Conservation (phyloP, 2,329 filamentous ascomycete species). For the Trichoderma atrobrunneum region DNA sequence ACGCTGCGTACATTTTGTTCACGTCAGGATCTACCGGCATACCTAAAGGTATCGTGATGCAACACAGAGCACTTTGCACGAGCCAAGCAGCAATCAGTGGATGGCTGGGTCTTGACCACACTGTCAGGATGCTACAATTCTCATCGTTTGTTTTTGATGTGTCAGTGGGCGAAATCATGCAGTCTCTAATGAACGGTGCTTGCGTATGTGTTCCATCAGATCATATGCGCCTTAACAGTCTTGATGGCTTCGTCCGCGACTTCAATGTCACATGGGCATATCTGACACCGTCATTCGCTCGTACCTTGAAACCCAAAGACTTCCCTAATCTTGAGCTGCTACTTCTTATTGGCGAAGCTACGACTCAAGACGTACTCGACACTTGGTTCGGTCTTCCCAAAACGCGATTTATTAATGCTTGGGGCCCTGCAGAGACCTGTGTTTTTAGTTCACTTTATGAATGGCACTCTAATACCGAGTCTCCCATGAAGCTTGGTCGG, state of each 20-base stretch:
- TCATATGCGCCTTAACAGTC: constrained; percentile 17
- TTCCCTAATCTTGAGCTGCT: constrained; percentile 7
- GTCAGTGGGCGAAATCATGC: constrained; percentile 14
- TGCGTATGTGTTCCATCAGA: constrained; percentile 15
- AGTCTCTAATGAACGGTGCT: constrained; percentile 8
- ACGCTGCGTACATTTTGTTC: constrained; percentile 5
- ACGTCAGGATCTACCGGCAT: constrained; percentile 13
- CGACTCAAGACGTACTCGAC: constrained; percentile 11
- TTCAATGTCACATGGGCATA: constrained; percentile 17
- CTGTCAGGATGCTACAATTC: constrained; percentile 6
- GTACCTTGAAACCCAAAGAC: not conserved
- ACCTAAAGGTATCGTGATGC: constrained; percentile 13
- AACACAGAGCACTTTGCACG: constrained; percentile 10
- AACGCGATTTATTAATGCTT: constrained; percentile 21
- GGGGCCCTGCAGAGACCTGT: constrained; percentile 23
- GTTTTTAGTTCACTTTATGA: constrained; percentile 4
- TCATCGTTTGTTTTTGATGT: constrained; percentile 19
- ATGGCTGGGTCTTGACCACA: not conserved
- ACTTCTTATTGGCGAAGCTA: constrained; percentile 19
- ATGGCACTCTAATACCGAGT: constrained; percentile 5
- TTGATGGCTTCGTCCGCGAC: constrained; percentile 11
- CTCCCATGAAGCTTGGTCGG: constrained; percentile 7
- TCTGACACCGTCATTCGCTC: constrained; percentile 13
- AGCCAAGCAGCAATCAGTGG: not conserved
- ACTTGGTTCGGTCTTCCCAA: constrained; percentile 17